Conservation (phyloP, 2,329 filamentous ascomycete species). For the Scortechinia acanthostroma region DNA sequence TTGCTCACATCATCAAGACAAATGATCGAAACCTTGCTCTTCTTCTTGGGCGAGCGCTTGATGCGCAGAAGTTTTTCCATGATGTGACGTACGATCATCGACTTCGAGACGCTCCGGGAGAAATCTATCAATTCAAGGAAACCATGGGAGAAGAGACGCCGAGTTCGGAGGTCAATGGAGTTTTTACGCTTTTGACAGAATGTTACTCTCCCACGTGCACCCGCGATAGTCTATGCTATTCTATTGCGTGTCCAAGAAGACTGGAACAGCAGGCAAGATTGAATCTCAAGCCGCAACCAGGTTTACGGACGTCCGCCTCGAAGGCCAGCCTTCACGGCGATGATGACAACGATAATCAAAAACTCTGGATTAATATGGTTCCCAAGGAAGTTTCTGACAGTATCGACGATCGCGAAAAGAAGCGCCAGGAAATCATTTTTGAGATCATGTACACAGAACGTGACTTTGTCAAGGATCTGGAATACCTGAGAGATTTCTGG, state of each 20-base stretch:
- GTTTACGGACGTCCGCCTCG: conserved; percentile 72
- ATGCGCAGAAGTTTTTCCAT: conserved; percentile 98
- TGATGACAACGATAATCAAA: conserved; percentile 87
- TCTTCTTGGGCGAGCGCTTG: conserved; percentile 80
- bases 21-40: conserved; percentile 91
- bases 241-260: conserved; percentile 87
- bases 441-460: conserved; percentile 98
- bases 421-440: conserved; percentile 94
- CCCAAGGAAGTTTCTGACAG: conserved; percentile 89
- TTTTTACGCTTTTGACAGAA: conserved; percentile 91
- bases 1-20: conserved; percentile 84
- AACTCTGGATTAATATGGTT: conserved; percentile 98
- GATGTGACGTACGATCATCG: conserved; percentile 97
- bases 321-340: conserved; percentile 63
- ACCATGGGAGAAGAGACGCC: conserved; percentile 79
- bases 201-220: conserved; percentile 98
- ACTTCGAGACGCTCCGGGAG: conserved; percentile 82
- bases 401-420: conserved; percentile 86
- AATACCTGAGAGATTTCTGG: conserved; percentile 98
- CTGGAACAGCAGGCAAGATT: conserved; percentile 90
- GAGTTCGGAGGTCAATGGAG: conserved; percentile 73
- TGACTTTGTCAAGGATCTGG: conserved; percentile 97
- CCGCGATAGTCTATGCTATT: conserved; percentile 90
- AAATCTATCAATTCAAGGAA: conserved; percentile 96
- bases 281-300: conserved; percentile 72